Evolutionary conservation across 371 early-diverging fungal species (phyloP).

Genomic region (Chytridium lagenaria): DNA sequence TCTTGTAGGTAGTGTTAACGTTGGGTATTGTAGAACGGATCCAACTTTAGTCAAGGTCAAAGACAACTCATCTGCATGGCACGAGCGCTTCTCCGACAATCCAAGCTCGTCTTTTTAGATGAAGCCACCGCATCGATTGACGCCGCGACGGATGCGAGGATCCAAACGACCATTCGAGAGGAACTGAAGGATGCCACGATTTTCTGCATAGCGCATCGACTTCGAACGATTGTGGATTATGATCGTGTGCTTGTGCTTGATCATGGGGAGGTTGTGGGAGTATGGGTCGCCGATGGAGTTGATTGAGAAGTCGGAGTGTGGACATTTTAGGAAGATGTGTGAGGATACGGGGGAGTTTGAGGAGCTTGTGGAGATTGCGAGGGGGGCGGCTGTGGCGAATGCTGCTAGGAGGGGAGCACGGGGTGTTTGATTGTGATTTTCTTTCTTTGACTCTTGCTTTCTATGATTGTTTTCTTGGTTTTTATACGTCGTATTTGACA

Average conservation of each 20-base stretch:
- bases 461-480: too few species aligned
- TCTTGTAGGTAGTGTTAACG: too few species aligned
- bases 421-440: neutral
- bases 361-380: slow-evolving; percentile 41
- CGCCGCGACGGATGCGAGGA: slow-evolving; percentile 67
- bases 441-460: neutral
- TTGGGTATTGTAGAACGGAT: slow-evolving; percentile 50
- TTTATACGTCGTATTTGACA: too few species aligned
- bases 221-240: slow-evolving; percentile 31
- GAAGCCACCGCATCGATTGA: slow-evolving; percentile 65
- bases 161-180: slow-evolving; percentile 79
- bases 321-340: slow-evolving; percentile 51
- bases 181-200: slow-evolving; percentile 48
- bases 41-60: slow-evolving; percentile 59
- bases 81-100: slow-evolving; percentile 54
- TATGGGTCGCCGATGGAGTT: slow-evolving; percentile 50
- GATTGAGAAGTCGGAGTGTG: slow-evolving; percentile 26
- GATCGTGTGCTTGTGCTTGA: slow-evolving; percentile 56
- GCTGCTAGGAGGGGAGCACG: neutral
- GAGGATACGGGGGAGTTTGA: slow-evolving; percentile 54
- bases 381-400: neutral
- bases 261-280: slow-evolving; percentile 48
- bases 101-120: slow-evolving; percentile 57
- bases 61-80: slow-evolving; percentile 65
- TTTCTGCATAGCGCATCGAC: slow-evolving; percentile 52